phyloP scores from a whole-genome alignment of 2,329 filamentous ascomycete genomes.

The Sodiomyces alkalinus region DNA sequence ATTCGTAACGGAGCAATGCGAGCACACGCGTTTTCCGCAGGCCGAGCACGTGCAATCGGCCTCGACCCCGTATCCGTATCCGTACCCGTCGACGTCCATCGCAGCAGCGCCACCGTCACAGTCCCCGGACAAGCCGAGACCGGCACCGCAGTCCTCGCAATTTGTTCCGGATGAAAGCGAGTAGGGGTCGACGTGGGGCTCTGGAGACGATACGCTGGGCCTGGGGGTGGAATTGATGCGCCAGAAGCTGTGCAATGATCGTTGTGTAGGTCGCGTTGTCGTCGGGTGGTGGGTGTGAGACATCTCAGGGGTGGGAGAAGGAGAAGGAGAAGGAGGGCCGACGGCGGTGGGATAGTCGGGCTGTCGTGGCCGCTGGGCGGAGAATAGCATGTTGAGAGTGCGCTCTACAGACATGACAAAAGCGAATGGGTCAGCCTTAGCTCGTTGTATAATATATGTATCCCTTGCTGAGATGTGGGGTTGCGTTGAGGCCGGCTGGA shows the following conservation, averaged over 20 bases:
- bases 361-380: slow-evolving; percentile 34
- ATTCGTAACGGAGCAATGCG: slow-evolving; percentile 43
- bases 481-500: neutral
- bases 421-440: neutral
- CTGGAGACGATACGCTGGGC: slow-evolving; percentile 35
- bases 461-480: neutral
- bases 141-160: slow-evolving; percentile 39
- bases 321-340: slow-evolving; percentile 5
- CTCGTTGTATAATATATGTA: neutral
- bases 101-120: slow-evolving; percentile 10
- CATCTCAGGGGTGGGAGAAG: no score
- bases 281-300: slow-evolving; percentile 5
- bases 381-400: slow-evolving; percentile 42
- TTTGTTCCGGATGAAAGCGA: slow-evolving; percentile 14
- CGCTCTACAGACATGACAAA: slow-evolving; percentile 24
- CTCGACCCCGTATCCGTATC: slow-evolving; percentile 9
- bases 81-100: slow-evolving; percentile 24
- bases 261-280: slow-evolving; percentile 19
- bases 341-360: slow-evolving; percentile 7
- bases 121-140: slow-evolving; percentile 8
- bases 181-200: slow-evolving; percentile 51
- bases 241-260: slow-evolving; percentile 47
- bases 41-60: slow-evolving; percentile 25
- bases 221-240: slow-evolving; percentile 27
- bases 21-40: slow-evolving; percentile 42